Evolutionary conservation across 345 rosid species (phyloP), one percentile per base, ranked within the genome.

Genomic region (Noccaea caerulescens): DNA sequence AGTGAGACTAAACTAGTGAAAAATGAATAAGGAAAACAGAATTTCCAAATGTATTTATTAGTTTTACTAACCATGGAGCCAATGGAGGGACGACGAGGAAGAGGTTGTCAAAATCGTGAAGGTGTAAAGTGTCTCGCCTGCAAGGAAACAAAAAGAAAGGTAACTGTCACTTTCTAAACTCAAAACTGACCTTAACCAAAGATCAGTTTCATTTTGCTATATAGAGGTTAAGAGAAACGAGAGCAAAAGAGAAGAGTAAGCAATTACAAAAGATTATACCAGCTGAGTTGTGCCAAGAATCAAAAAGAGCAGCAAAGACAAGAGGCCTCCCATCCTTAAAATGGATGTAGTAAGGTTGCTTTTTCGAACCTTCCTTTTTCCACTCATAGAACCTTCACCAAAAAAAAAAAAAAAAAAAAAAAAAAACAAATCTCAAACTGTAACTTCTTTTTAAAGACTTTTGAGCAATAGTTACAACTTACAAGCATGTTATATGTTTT

Each of bases 381-480:
- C 98, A 93, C 84, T 93, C 98, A 66, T 89, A 93, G 79, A 93
- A 93, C 79, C 98, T 89, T 82, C 57, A 62, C 30, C n/a, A n/a
- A n/a, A n/a, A n/a, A n/a, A n/a, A n/a, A n/a, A n/a, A n/a, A n/a
- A n/a, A n/a, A n/a, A n/a, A n/a, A n/a, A n/a, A n/a, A 23, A 23
- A 23, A 23, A 27, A 61, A 55, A 36, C 3, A 1, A 51, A 59
- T 53, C 47, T 53, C 25, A 45, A 2, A 27, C 43, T 36, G 10
- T 66, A 42, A 66, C 27, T 39, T 43, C 30, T 2, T 27, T 7
- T 37, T 49, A 9, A 2, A 27, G 30, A 38, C 42, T 6, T 30
- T 53, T 52, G 14, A 14, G 36, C 27, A 23, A 11, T 11, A 30
- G 7, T 27, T 27, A 27, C 30, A 27, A 36, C 2, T 27, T 27